A percentile compares a stretch with the other conserved stretches of the same genome.
Evolutionary conservation across 345 rosid species (phyloP).

Genomic region (Boechera retrofracta): DNA sequence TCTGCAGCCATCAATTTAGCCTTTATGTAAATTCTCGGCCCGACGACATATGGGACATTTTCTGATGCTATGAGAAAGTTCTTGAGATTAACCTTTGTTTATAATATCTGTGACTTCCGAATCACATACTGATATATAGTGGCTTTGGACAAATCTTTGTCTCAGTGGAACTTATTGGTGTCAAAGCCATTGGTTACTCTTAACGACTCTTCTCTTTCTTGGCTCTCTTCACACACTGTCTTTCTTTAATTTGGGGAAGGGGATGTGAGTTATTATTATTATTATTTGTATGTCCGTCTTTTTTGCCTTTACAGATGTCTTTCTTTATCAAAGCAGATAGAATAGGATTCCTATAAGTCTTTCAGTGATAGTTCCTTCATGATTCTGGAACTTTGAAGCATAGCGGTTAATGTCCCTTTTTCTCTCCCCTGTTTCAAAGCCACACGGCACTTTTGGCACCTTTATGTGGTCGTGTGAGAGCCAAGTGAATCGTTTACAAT

Average conservation of each 20-base stretch:
- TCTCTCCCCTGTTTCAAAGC: conserved; percentile 9
- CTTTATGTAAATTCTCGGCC: conserved; percentile 35
- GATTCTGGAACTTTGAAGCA: conserved; percentile 34
- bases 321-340: conserved; percentile 35
- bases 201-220: neutral
- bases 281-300: neutral
- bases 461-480: conserved; percentile 18
- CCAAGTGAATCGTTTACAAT: conserved; percentile 31
- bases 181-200: conserved; percentile 1
- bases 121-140: neutral
- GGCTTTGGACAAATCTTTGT: conserved; percentile 6
- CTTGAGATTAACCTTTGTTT: conserved; percentile 11
- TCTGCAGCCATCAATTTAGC: conserved; percentile 45
- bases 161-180: conserved; percentile 8
- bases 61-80: conserved; percentile 39
- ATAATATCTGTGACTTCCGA: neutral
- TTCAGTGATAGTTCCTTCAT: conserved; percentile 15
- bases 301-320: conserved; percentile 30
- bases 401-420: conserved; percentile 35
- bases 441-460: conserved; percentile 26
- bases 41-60: conserved; percentile 18
- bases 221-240: neutral
- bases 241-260: neutral
- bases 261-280: neutral
- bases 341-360: conserved; percentile 42